Base-by-base conservation (phyloP, 768 basidiomycete species). In the Suillus brevipes region DNA sequence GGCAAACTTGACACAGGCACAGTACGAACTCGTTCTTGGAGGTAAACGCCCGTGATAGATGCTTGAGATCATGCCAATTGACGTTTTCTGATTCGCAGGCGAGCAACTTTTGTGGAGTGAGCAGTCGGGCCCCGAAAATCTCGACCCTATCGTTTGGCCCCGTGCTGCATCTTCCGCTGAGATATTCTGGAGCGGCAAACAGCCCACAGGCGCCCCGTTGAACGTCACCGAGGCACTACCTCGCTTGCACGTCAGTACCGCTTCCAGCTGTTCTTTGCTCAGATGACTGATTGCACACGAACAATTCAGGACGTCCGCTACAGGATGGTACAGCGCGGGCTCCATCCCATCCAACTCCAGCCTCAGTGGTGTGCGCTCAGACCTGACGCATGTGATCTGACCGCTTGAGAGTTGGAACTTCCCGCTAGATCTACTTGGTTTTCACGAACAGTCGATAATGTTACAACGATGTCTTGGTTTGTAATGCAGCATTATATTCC, bases 341-440 rank as follows among this genome's bases (percentile, higher is more conserved):
- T 87, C 25, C 67, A 69, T 0, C 82, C 86, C n/a, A 78, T 78
- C 42, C 70, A 78, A 1, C 71, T 88, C n/a, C 87, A 87, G 71
- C 87, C 87, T 0, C 73, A 83, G 34, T 87, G 82, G 80, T 87
- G 85, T 74, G 85, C 83, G 13, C 68, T 87, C 18, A 74, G 85
- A 40, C 83, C 85, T 0, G 70, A 80, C 45, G 74, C 65, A 1
- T 86, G 85, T 62, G 80, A 86, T 64, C n/a, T 76, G 58, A 9
- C 58, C 0, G 69, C 74, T 1, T 73, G 63, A 74, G 37, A 12
- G n/a, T 45, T n/a, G 4, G 40, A 59, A 20, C 40, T 42, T 31
- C 28, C 16, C 18, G 28, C 4, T n/a, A 14, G n/a, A 14, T 56
- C 23, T 63, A 58, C 25, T 43, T 63, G 25, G 9, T 64, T 40